Percentiles rank a stretch among this genome's conserved stretches.
Evolutionary conservation across 441 rosid genomes (phyloP).

Genomic region (Syzygium malaccense): DNA sequence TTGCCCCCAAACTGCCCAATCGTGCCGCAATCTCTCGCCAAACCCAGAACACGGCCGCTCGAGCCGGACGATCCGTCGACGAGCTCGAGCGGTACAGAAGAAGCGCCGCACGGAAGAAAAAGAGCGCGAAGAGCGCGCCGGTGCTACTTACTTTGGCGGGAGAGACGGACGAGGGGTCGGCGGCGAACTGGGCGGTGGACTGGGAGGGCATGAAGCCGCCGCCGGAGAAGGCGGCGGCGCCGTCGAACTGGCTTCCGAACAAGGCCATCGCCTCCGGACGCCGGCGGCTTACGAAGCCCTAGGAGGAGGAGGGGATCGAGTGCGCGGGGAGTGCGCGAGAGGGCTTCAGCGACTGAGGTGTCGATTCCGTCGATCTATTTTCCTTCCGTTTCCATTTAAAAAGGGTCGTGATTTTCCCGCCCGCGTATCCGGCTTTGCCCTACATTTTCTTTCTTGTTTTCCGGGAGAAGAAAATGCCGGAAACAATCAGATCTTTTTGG

Average conservation of each 20-base stretch:
- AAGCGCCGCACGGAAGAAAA: neutral
- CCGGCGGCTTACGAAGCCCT: neutral
- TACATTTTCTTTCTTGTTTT: neutral
- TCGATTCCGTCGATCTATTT: neutral
- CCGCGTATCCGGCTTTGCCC: neutral
- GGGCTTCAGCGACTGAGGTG: neutral
- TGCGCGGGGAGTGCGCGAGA: neutral
- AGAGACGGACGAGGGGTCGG: slow-evolving; percentile 36
- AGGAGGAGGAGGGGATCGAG: neutral
- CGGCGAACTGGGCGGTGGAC: slow-evolving; percentile 38
- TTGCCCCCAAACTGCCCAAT: neutral
- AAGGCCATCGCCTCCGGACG: slow-evolving; percentile 1
- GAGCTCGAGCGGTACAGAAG: neutral
- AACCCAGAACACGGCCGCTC: neutral
- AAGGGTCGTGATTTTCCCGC: neutral
- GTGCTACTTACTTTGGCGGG: slow-evolving; percentile 36
- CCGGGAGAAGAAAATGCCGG: neutral
- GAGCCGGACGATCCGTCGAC: neutral
- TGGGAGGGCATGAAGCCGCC: slow-evolving; percentile 95
- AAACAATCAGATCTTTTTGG: accelerated
- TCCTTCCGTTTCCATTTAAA: neutral
- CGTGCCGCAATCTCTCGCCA: neutral
- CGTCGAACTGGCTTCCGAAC: slow-evolving; percentile 63
- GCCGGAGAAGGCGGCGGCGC: slow-evolving; percentile 76
- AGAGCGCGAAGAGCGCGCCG: neutral